Evolutionary conservation across 257 asterid species (phyloP).

Genomic region (Capsicum baccatum): DNA sequence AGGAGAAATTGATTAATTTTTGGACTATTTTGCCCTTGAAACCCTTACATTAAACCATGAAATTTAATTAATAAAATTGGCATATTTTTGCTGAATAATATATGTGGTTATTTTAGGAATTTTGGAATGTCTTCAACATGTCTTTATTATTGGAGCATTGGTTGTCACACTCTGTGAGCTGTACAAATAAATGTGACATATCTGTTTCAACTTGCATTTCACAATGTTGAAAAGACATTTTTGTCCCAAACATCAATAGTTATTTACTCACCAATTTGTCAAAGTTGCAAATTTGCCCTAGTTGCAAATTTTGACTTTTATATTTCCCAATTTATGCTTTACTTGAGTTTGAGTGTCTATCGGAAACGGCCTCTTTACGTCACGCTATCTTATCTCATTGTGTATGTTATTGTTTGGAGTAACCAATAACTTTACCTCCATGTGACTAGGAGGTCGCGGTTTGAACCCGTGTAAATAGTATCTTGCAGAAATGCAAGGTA

Average conservation of each 20-base stretch:
- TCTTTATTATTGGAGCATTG: constrained; percentile 26
- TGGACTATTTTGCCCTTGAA: constrained; percentile 45
- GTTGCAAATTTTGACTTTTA: constrained; percentile 24
- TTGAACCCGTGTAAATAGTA: no score
- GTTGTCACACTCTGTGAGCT: constrained; percentile 37
- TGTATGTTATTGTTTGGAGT: no score
- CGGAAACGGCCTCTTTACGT: background rate
- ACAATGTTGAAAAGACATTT: constrained; percentile 30
- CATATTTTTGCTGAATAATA: background rate
- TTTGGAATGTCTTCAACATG: background rate
- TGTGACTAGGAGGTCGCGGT: no score
- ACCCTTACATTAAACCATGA: constrained; percentile 37
- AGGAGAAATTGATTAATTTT: background rate
- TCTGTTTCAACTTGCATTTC: background rate
- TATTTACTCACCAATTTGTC: constrained; percentile 11
- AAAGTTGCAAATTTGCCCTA: constrained; percentile 25
- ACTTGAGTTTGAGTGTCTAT: background rate
- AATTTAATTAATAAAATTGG: background rate
- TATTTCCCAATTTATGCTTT: background rate
- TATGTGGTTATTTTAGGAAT: constrained; percentile 28
- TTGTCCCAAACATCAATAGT: constrained; percentile 19
- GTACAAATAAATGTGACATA: constrained; percentile 32
- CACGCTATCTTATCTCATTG: no score
- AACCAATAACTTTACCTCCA: no score
- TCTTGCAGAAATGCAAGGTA: no score